Conservation (phyloP, 768 basidiomycete genomes). For the Xerocomus spinulosus region DNA sequence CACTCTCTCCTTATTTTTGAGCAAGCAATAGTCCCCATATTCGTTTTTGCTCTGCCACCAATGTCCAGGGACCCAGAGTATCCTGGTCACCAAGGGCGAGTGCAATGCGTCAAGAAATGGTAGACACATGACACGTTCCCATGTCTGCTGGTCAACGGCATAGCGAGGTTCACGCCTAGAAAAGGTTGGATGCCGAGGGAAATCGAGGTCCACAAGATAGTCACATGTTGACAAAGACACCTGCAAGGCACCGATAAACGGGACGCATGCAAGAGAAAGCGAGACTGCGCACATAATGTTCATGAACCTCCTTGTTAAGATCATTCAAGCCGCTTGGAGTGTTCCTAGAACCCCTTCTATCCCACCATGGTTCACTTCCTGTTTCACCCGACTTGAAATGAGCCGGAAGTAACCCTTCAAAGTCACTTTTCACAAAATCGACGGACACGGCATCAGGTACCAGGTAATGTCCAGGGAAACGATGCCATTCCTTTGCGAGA, state of each 20-base stretch:
- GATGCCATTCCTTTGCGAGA: conserved; percentile 92
- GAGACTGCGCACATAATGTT: conserved; percentile 63
- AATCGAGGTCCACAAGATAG: conserved; percentile 89
- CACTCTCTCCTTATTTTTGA: conserved; percentile 53
- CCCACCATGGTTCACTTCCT: conserved; percentile 27
- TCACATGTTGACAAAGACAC: conserved; percentile 71
- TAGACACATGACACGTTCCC: conserved; percentile 78
- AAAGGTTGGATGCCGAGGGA: conserved; percentile 58
- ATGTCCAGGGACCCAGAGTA: conserved; percentile 74
- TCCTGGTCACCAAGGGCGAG: conserved; percentile 67
- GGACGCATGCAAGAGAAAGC: not conserved
- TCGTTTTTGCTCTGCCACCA: conserved; percentile 65
- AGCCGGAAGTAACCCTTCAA: conserved; percentile 82
- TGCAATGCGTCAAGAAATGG: conserved; percentile 81
- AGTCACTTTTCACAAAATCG: conserved; percentile 90
- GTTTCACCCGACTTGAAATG: conserved; percentile 52
- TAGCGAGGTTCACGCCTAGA: conserved; percentile 77
- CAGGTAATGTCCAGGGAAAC: conserved; percentile 88
- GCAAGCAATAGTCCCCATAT: conserved; percentile 88
- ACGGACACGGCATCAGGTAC: conserved; percentile 79
- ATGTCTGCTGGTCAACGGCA: conserved; percentile 54
- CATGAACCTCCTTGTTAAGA: conserved; percentile 71
- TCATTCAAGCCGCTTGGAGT: conserved; percentile 77
- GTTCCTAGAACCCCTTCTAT: conserved; percentile 54
- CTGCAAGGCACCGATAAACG: conserved; percentile 34